These are phyloP conservation scores for Mycena leptocephala DNA, from an alignment of 768 basidiomycete species.

Conservation along the genomic window DNA sequence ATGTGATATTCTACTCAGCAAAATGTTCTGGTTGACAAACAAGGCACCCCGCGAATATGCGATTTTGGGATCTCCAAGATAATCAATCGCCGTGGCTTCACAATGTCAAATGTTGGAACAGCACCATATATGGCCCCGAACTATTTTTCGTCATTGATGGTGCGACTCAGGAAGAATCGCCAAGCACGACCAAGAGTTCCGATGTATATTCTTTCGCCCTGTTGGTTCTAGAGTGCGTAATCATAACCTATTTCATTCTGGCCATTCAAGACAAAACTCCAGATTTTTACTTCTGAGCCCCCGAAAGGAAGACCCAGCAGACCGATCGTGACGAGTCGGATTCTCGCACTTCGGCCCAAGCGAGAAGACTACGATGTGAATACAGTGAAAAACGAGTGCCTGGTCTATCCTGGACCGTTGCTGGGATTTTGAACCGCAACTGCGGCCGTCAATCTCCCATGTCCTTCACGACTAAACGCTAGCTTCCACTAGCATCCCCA, in stretches of 20 bases:
- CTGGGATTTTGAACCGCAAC: neutral
- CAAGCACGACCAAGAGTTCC: slow-evolving; percentile 5
- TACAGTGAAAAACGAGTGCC: neutral
- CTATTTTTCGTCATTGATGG: slow-evolving; percentile 13
- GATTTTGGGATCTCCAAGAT: slow-evolving; percentile 42
- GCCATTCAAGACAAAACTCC: neutral
- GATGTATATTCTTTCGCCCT: slow-evolving; percentile 38
- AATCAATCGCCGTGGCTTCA: slow-evolving; percentile 17
- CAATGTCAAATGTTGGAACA: slow-evolving; percentile 26
- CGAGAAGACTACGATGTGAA: neutral
- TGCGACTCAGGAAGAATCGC: neutral
- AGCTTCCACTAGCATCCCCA: too few relatives aligned
- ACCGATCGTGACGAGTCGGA: neutral
- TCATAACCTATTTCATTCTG: neutral
- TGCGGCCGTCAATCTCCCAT: too few relatives aligned
- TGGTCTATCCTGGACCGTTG: neutral
- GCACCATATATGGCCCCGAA: slow-evolving; percentile 39
- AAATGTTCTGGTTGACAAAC: too few relatives aligned
- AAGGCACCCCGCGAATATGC: slow-evolving; percentile 21
- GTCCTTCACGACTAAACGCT: too few relatives aligned
- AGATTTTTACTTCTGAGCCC: neutral
- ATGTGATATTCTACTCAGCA: too few relatives aligned
- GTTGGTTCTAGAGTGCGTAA: slow-evolving; percentile 26
- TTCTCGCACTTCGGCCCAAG: neutral
- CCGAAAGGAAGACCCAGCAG: neutral